Evolutionary conservation across 805 yeast species (phyloP), one percentile per base, ranked within the genome.

Genomic region (Zygosaccharomyces lentus): DNA sequence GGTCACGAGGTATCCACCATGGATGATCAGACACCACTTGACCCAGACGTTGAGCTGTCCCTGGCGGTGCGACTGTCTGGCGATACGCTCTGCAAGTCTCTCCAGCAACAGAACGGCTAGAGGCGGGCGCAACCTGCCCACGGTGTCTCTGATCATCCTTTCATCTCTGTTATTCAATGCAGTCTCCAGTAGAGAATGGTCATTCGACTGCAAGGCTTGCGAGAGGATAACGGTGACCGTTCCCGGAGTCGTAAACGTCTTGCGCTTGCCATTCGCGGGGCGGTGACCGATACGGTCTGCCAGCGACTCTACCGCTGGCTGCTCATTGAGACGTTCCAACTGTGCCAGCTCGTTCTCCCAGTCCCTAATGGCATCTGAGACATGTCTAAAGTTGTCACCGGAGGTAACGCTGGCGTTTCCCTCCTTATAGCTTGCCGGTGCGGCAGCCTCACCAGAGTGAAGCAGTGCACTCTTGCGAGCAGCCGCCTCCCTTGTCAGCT

Each of bases 151-250:
- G 48, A 81, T 73, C 46, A 76, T 72, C 21, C 64, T 70, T 40
- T 78, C 77, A 52, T 79, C 80, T 17, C 74, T 63, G 48, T 72
- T 71, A 50, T 69, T 62, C 52, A 93, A 73, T 9, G 95, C 96
- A 2, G 87, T 80, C 64, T 93, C 98, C 51, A 93, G 73, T 46
- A 93, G 71, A 8, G 93, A 71, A 57, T 82, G 89, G 63, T 93
- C 99, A 58, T 86, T 87, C 16, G 95, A 82, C 57, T 80, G 82
- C 51, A 93, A 73, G 0, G 99, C 91, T 69, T 93, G 99, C 10
- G 90, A 73, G 37, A 93, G 72, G n/a, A 93, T 79, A 1, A 85
- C 81, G 1, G 96, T 80, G 49, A 90, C 77, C 1, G 96, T 80
- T 42, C 93, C 95, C 4, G 85, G 78, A 7, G 80, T 76, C 16